These are phyloP conservation scores for Hyphochytrium catenoides DNA, from an alignment of 352 stramenopile species.

Conservation along the genomic window DNA sequence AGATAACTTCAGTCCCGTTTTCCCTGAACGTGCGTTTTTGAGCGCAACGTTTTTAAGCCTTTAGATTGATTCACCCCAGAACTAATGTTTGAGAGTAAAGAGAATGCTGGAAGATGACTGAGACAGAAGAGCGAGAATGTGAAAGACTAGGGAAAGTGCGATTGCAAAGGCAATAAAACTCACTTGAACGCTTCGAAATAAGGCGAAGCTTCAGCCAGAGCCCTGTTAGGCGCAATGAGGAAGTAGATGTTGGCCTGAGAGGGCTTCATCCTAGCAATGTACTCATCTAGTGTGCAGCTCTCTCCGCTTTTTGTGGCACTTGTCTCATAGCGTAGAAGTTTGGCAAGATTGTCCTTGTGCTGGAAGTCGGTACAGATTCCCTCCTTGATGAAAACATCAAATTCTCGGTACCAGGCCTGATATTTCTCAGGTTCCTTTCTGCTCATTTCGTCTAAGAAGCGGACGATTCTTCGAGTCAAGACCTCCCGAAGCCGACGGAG, in stretches of 20 bases:
- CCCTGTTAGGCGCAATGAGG: constrained; percentile 77
- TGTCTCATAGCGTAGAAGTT: constrained; percentile 95
- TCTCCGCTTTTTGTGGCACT: constrained; percentile 71
- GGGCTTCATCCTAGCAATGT: constrained; percentile 78
- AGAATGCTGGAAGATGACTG: too few species aligned
- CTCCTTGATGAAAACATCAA: constrained; percentile 93
- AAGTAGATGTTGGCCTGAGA: constrained; percentile 99
- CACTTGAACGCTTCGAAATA: constrained; percentile 99
- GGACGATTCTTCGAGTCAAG: constrained; percentile 74
- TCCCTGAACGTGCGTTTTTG: too few species aligned
- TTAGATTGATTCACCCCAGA: too few species aligned
- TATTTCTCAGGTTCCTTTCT: constrained; percentile 89
- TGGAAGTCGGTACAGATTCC: constrained; percentile 83
- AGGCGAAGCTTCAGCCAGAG: constrained; percentile 81
- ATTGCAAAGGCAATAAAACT: constrained; percentile 8
- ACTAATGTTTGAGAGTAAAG: too few species aligned
- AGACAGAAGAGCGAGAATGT: constrained; percentile 1
- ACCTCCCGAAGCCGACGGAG: constrained; percentile 89
- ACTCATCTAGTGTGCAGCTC: constrained; percentile 92
- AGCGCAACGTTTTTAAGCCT: too few species aligned
- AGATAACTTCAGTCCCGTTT: constrained; percentile 84
- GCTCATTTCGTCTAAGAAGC: constrained; percentile 48
- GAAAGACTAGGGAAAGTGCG: not conserved
- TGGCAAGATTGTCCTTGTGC: constrained; percentile 73
- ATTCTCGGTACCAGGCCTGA: constrained; percentile 93